These are phyloP conservation scores for Maudiozyma barnettii DNA, from an alignment of 805 yeast genomes.

Conservation along the genomic window DNA sequence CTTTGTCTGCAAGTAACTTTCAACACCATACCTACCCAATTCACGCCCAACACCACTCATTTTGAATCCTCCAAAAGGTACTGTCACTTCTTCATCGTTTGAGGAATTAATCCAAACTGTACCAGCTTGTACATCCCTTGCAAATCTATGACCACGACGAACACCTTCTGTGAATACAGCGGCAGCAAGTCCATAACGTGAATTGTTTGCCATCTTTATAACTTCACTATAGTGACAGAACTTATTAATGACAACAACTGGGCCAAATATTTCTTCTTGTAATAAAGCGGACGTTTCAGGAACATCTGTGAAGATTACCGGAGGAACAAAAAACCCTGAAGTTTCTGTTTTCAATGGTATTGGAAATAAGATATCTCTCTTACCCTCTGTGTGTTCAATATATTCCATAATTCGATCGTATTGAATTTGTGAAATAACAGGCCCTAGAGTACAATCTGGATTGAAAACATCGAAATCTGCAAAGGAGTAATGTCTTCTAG, in stretches of 20 bases:
- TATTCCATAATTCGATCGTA: constrained; percentile 35
- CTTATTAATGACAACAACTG: constrained; percentile 32
- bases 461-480: constrained; percentile 47
- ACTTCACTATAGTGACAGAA: constrained; percentile 34
- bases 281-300: constrained; percentile 30
- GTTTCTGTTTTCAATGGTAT: constrained; percentile 7
- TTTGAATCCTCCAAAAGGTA: constrained; percentile 80
- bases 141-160: constrained; percentile 51
- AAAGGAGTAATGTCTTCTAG: constrained; percentile 40
- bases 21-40: constrained; percentile 64
- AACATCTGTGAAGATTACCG: constrained; percentile 35
- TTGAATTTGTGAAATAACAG: constrained; percentile 43
- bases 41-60: constrained; percentile 76
- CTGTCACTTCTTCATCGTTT: constrained; percentile 50
- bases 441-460: constrained; percentile 34
- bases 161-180: constrained; percentile 60
- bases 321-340: constrained; percentile 32
- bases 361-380: constrained; percentile 28
- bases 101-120: constrained; percentile 63
- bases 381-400: constrained; percentile 36
- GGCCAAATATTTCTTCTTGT: constrained; percentile 39
- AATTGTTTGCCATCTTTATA: constrained; percentile 32
- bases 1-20: constrained; percentile 62
- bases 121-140: constrained; percentile 56
- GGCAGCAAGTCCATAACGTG: constrained; percentile 36